These are phyloP conservation scores for Lotmaria passim DNA, from an alignment of 208 protist genomes.

Conservation along the genomic window DNA sequence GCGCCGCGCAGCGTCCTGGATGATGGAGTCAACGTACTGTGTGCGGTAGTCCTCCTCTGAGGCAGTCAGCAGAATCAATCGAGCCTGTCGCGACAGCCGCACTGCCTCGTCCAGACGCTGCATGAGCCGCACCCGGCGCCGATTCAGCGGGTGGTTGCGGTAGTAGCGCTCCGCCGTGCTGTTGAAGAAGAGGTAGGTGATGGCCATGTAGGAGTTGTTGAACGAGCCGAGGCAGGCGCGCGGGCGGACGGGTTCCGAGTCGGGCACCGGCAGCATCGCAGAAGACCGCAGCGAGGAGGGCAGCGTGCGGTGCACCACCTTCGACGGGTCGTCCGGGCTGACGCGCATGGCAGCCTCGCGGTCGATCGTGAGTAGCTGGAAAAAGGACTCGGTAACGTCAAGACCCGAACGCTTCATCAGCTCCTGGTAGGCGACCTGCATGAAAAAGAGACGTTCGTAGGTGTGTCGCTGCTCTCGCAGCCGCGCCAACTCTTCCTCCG, in stretches of 20 bases:
- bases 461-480: constrained; percentile 5
- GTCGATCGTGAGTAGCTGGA: constrained; percentile 23
- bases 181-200: constrained; percentile 52
- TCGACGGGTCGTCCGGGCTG: not conserved
- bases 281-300: not conserved
- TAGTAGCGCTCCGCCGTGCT: constrained; percentile 44
- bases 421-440: constrained; percentile 24
- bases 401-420: constrained; percentile 20
- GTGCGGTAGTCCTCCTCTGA: constrained; percentile 39
- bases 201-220: constrained; percentile 18
- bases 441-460: constrained; percentile 17
- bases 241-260: not conserved
- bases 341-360: constrained; percentile 18
- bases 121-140: constrained; percentile 33
- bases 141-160: constrained; percentile 39
- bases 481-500: not conserved
- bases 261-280: not conserved
- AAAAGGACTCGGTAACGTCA: constrained; percentile 16
- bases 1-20: constrained; percentile 34
- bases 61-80: constrained; percentile 40
- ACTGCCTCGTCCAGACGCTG: constrained; percentile 36
- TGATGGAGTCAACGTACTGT: constrained; percentile 38
- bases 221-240: not conserved
- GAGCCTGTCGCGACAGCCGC: constrained; percentile 43
- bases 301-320: constrained; percentile 1